These are phyloP conservation scores for Didymella pomorum DNA, from an alignment of 2,329 filamentous ascomycete genomes.

Conservation along the genomic window DNA sequence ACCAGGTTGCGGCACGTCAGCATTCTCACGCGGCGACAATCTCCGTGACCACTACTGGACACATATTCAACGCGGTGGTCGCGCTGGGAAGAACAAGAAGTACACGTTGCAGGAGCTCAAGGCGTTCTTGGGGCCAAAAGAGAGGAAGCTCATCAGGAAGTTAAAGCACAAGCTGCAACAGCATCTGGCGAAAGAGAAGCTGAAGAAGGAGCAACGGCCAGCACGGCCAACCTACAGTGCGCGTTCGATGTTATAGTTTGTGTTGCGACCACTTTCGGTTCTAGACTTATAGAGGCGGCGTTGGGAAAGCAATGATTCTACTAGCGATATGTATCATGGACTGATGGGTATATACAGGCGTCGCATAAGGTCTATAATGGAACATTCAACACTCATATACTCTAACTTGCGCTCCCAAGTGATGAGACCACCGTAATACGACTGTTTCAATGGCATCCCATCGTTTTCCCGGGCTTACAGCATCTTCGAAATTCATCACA, in stretches of 20 bases:
- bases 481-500: not conserved
- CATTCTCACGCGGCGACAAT: slow-evolving; percentile 37
- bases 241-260: slow-evolving; percentile 1
- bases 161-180: slow-evolving; percentile 23
- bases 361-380: not conserved
- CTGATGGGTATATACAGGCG: not conserved
- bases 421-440: not conserved
- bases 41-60: slow-evolving; percentile 38
- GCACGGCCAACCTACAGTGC: not conserved
- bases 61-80: slow-evolving; percentile 30
- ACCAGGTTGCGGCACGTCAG: slow-evolving; percentile 15
- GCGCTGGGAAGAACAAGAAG: slow-evolving; percentile 31
- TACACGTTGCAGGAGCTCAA: slow-evolving; percentile 26
- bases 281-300: not conserved
- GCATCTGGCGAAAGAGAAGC: slow-evolving; percentile 5
- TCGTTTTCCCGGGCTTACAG: not conserved
- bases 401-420: not conserved
- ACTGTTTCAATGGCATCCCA: not conserved
- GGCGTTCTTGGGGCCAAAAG: slow-evolving; percentile 27
- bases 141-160: slow-evolving; percentile 23
- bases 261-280: not conserved
- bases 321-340: not conserved
- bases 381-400: not conserved
- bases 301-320: slow-evolving; percentile 9
- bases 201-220: slow-evolving; percentile 4